Conservation (phyloP, 495 filamentous ascomycete genomes). For the Talaromyces stipitatus region DNA sequence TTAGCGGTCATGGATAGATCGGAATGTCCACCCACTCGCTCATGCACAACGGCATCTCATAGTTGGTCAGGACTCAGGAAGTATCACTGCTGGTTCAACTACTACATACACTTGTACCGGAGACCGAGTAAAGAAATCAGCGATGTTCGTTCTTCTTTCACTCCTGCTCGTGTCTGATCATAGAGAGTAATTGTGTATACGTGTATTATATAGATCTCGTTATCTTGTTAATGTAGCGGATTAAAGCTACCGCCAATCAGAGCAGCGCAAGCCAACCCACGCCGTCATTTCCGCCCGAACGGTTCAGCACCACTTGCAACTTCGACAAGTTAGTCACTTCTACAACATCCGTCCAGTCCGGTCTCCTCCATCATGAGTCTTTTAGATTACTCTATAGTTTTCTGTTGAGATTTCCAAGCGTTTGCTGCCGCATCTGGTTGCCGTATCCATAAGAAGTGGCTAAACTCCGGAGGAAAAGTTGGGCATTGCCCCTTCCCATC, state of each 20-base stretch:
- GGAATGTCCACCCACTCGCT: background rate
- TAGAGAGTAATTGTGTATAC: too few relatives aligned
- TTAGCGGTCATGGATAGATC: too few relatives aligned
- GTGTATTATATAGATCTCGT: too few relatives aligned
- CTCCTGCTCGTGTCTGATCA: too few relatives aligned
- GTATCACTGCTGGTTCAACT: too few relatives aligned
- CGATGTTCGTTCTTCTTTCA: too few relatives aligned
- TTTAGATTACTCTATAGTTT: background rate
- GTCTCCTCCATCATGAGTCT: background rate
- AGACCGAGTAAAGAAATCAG: too few relatives aligned
- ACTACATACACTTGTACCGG: too few relatives aligned
- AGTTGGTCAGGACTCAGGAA: too few relatives aligned
- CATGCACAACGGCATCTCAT: background rate
- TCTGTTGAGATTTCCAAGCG: background rate
- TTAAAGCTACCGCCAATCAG: background rate
- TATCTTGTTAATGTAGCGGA: background rate
- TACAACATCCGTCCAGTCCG: background rate
- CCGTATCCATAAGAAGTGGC: background rate
- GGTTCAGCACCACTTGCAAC: background rate
- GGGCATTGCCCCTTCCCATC: background rate
- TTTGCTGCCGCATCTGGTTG: background rate
- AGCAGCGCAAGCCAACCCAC: background rate
- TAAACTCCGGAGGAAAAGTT: background rate
- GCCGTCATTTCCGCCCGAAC: background rate
- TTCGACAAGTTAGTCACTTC: background rate